These are phyloP conservation scores for Boletus mariae DNA, from an alignment of 1,284 basidiomycete genomes.

Conservation along the genomic window DNA sequence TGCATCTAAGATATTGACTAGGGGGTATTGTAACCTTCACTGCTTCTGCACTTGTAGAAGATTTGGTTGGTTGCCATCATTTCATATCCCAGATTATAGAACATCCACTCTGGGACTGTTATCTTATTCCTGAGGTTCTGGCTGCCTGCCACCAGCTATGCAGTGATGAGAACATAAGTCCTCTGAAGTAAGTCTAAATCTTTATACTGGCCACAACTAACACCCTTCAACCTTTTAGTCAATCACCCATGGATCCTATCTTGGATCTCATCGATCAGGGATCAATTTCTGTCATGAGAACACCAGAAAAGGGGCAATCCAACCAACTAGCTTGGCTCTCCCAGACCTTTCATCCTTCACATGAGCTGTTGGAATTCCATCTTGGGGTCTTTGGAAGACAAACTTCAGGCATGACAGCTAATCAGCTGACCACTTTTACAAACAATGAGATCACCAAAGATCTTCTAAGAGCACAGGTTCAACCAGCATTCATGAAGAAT, in stretches of 20 bases:
- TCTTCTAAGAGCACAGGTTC: constrained; percentile 34
- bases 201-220: not conserved
- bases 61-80: constrained; percentile 43
- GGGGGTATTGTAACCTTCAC: constrained; percentile 70
- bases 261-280: constrained; percentile 25
- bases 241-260: constrained; percentile 19
- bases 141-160: constrained; percentile 38
- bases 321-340: constrained; percentile 21
- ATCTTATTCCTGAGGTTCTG: constrained; percentile 56
- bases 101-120: constrained; percentile 65
- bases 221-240: constrained; percentile 8
- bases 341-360: constrained; percentile 9
- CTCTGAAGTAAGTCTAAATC: constrained; percentile 27
- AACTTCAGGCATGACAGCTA: constrained; percentile 12
- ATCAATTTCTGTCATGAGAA: constrained; percentile 17
- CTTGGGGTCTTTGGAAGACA: constrained; percentile 12
- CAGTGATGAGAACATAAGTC: constrained; percentile 28
- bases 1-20: constrained; percentile 26
- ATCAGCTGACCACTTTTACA: constrained; percentile 19
- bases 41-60: constrained; percentile 49
- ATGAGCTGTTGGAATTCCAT: constrained; percentile 18
- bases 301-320: constrained; percentile 13
- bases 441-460: constrained; percentile 24
- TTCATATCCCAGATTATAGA: constrained; percentile 47
- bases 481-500: constrained; percentile 53